Evolutionary conservation across 208 protist genomes (phyloP).

Genomic region (Crithidia bombi): DNA sequence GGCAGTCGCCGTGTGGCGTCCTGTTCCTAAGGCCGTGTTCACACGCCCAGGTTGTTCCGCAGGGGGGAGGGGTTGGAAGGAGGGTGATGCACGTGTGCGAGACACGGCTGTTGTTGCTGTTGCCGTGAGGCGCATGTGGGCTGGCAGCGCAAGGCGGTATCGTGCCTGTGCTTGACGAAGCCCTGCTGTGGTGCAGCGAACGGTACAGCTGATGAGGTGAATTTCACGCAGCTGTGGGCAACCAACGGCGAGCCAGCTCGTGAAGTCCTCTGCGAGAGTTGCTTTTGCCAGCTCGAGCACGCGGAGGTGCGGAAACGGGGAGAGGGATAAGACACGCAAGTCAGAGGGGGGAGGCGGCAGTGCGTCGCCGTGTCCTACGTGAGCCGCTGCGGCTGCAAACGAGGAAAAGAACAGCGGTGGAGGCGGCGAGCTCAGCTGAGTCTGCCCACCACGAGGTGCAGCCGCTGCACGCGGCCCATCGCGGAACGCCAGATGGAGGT

Average conservation of each 20-base stretch:
- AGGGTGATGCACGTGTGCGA: too few species aligned
- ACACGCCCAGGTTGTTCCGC: too few species aligned
- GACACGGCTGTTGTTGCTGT: background rate
- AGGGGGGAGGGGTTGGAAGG: background rate
- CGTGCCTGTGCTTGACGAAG: background rate
- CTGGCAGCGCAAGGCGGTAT: background rate
- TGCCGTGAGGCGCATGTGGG: background rate
- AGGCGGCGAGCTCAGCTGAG: too few species aligned
- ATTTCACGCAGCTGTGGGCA: slow-evolving; percentile 15
- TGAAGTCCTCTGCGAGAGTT: slow-evolving; percentile 11
- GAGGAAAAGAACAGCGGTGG: background rate
- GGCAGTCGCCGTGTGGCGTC: too few species aligned
- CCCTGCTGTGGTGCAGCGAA: background rate
- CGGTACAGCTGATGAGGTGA: background rate
- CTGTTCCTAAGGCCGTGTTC: too few species aligned
- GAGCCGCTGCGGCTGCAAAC: background rate
- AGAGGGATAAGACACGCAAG: background rate
- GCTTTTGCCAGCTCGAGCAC: slow-evolving; percentile 2
- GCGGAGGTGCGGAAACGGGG: slow-evolving; percentile 7
- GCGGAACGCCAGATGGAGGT: slow-evolving; percentile 20
- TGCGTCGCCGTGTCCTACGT: background rate
- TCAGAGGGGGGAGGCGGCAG: background rate
- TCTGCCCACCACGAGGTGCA: too few species aligned
- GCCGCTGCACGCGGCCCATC: background rate
- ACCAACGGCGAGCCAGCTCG: slow-evolving; percentile 3